Evolutionary conservation across 129 eudicot species (phyloP).

Genomic region (Apium graveolens): DNA sequence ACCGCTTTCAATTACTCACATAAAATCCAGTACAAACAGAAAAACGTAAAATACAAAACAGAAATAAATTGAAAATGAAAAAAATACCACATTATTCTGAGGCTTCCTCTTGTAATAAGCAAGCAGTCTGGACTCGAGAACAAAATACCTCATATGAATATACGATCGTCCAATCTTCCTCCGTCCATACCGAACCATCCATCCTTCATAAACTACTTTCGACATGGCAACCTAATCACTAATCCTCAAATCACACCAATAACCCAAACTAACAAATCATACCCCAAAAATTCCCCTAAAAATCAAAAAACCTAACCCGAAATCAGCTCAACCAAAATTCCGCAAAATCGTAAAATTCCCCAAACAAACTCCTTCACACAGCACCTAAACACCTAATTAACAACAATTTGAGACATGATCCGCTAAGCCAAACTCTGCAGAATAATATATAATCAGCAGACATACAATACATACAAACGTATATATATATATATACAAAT

Average conservation of each 20-base stretch:
- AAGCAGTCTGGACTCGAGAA: conserved; percentile 72
- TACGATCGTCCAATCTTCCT: conserved; percentile 95
- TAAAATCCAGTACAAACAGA: neutral
- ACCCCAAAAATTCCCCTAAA: conserved; percentile 13
- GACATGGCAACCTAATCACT: conserved; percentile 28
- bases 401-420: conserved; percentile 2
- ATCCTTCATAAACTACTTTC: conserved; percentile 93
- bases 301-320: conserved; percentile 14
- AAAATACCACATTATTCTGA: conserved; percentile 80
- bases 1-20: neutral
- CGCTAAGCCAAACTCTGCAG: neutral
- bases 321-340: conserved; percentile 10
- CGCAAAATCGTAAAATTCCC: neutral
- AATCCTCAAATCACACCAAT: conserved; percentile 19
- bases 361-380: conserved; percentile 11
- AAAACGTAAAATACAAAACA: neutral
- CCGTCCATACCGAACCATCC: conserved; percentile 98
- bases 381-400: neutral
- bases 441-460: neutral
- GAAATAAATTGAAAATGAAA: neutral
- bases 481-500: neutral
- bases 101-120: conserved; percentile 99
- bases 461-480: neutral
- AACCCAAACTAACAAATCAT: conserved; percentile 12
- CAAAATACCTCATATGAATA: conserved; percentile 95